Percentiles rank a stretch among this genome's conserved stretches.
These are phyloP conservation scores for Drechslerella coelobrocha DNA, from an alignment of 2,329 filamentous ascomycete genomes.

Conservation along the genomic window DNA sequence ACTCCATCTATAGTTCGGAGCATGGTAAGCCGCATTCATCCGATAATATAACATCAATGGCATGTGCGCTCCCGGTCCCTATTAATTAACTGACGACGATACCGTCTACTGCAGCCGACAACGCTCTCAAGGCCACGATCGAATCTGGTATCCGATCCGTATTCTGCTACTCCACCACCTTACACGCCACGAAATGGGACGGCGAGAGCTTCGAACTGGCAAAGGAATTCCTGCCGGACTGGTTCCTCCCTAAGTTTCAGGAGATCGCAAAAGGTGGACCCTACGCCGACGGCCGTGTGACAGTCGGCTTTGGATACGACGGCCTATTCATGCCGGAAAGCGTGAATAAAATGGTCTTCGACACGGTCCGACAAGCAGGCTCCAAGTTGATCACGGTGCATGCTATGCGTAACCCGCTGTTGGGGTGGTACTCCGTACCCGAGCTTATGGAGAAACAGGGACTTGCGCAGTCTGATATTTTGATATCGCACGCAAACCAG, in stretches of 20 bases:
- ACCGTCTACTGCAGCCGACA: constrained; percentile 51
- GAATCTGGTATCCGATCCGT: constrained; percentile 62
- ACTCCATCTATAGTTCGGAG: constrained; percentile 56
- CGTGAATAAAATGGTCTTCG: constrained; percentile 58
- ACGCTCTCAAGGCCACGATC: constrained; percentile 59
- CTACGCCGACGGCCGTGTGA: constrained; percentile 57
- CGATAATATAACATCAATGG: not conserved
- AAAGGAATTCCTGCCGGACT: constrained; percentile 56
- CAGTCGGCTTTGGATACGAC: constrained; percentile 61
- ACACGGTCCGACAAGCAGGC: constrained; percentile 56
- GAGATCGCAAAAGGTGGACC: constrained; percentile 56
- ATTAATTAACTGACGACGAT: not conserved
- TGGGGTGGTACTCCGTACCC: constrained; percentile 44
- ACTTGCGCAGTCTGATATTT: constrained; percentile 59
- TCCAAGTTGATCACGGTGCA: constrained; percentile 61
- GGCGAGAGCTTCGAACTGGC: constrained; percentile 54
- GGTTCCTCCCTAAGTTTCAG: constrained; percentile 58
- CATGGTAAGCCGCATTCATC: constrained; percentile 54
- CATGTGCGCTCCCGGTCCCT: not conserved
- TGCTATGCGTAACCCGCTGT: constrained; percentile 24
- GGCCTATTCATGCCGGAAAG: constrained; percentile 59
- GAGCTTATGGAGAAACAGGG: constrained; percentile 57
- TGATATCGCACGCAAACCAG: constrained; percentile 60
- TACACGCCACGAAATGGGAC: constrained; percentile 55
- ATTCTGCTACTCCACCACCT: constrained; percentile 60